phyloP scores from a whole-genome alignment of 1,139 yeast genomes.

The Spathaspora sp. region DNA sequence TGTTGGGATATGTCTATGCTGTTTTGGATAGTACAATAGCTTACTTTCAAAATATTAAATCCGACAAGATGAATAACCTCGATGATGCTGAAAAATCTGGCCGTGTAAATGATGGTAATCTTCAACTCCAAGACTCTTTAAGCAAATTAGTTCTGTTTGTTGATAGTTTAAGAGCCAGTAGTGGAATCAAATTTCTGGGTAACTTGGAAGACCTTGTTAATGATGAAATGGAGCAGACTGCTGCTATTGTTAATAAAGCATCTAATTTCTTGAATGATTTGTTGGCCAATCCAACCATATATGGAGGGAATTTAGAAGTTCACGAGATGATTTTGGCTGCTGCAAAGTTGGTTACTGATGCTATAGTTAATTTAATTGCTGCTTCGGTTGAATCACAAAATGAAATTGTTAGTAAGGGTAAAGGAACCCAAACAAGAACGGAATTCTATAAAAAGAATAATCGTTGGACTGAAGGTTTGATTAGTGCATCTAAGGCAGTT shows the following conservation, averaged over 20 bases:
- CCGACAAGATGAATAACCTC: slow-evolving; percentile 49
- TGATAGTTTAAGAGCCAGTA: slow-evolving; percentile 52
- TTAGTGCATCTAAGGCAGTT: slow-evolving; percentile 88
- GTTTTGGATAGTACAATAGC: slow-evolving; percentile 62
- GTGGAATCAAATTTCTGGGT: slow-evolving; percentile 44
- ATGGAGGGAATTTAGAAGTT: slow-evolving; percentile 64
- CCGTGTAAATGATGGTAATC: slow-evolving; percentile 70
- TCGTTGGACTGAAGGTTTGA: slow-evolving; percentile 92
- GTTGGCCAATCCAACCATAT: slow-evolving; percentile 53
- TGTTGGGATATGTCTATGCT: slow-evolving; percentile 51
- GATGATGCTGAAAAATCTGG: slow-evolving; percentile 74
- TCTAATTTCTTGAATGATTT: slow-evolving; percentile 58
- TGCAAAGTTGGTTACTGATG: slow-evolving; percentile 79
- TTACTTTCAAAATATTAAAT: slow-evolving; percentile 60
- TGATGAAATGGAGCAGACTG: slow-evolving; percentile 70
- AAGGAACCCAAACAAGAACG: slow-evolving; percentile 64
- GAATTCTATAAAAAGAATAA: slow-evolving; percentile 86
- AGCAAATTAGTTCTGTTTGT: slow-evolving; percentile 57
- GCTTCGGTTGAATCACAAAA: slow-evolving; percentile 82
- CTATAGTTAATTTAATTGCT: slow-evolving; percentile 68
- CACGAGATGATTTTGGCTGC: slow-evolving; percentile 78
- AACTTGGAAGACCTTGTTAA: slow-evolving; percentile 73
- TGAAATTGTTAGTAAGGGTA: slow-evolving; percentile 76
- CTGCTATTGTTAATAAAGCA: slow-evolving; percentile 67
- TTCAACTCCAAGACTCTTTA: slow-evolving; percentile 69